A percentile compares a stretch with the other conserved stretches of the same genome.
Evolutionary conservation across 2,329 filamentous ascomycete species (phyloP).

Genomic region (Aulographum hederae): DNA sequence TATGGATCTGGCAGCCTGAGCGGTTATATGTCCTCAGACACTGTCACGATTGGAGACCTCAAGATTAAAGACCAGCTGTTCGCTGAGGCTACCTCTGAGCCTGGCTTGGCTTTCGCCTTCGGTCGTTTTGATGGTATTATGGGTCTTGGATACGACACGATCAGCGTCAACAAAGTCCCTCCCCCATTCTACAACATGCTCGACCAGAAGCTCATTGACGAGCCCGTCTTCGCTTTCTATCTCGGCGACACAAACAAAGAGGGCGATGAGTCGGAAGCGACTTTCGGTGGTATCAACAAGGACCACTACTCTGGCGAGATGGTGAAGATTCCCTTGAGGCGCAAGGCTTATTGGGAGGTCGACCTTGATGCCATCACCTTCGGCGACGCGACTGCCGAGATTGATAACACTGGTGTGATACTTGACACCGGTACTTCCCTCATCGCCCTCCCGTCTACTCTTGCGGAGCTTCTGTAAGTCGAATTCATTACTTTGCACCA

Average conservation of each 20-base stretch:
- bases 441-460: slow-evolving; percentile 77
- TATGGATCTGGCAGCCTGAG: slow-evolving; percentile 91
- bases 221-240: slow-evolving; percentile 94
- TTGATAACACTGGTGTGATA: slow-evolving; percentile 89
- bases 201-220: slow-evolving; percentile 73
- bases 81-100: slow-evolving; percentile 88
- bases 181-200: slow-evolving; percentile 96
- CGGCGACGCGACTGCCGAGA: slow-evolving; percentile 67
- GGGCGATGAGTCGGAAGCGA: slow-evolving; percentile 63
- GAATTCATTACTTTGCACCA: neutral
- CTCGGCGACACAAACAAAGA: slow-evolving; percentile 57
- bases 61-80: slow-evolving; percentile 82
- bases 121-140: slow-evolving; percentile 94
- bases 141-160: slow-evolving; percentile 83
- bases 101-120: slow-evolving; percentile 92
- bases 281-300: slow-evolving; percentile 78
- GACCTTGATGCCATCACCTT: slow-evolving; percentile 85
- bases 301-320: slow-evolving; percentile 71
- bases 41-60: slow-evolving; percentile 72
- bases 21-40: slow-evolving; percentile 85
- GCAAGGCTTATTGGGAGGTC: slow-evolving; percentile 99
- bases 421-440: slow-evolving; percentile 97
- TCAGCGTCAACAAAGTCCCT: slow-evolving; percentile 89
- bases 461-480: slow-evolving; percentile 71
- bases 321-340: slow-evolving; percentile 81